Evolutionary conservation across 371 early-diverging fungal genomes (phyloP).

Genomic region (Mortierella sp.): DNA sequence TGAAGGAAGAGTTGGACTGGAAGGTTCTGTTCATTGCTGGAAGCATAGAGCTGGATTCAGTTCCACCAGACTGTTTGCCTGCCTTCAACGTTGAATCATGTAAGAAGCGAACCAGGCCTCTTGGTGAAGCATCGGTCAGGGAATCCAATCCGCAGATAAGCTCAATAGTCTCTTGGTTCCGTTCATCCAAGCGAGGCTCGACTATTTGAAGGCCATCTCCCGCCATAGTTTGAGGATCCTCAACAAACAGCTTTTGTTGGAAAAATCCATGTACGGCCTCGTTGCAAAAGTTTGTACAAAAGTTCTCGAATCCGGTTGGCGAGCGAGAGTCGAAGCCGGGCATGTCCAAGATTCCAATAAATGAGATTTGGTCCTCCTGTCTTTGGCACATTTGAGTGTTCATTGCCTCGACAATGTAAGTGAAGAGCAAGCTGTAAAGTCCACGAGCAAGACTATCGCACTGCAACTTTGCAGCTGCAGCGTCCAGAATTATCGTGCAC

Average conservation of each 20-base stretch:
- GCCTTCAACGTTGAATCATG: slow-evolving; percentile 52
- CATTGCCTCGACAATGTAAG: slow-evolving; percentile 91
- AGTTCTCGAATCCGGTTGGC: slow-evolving; percentile 78
- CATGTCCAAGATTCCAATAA: slow-evolving; percentile 81
- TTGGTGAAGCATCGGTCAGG: slow-evolving; percentile 68
- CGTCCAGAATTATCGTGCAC: slow-evolving; percentile 88
- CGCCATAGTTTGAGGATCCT: slow-evolving; percentile 60
- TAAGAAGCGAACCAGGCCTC: slow-evolving; percentile 52
- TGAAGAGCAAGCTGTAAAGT: slow-evolving; percentile 87
- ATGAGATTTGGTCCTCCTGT: slow-evolving; percentile 74
- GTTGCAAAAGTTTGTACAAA: slow-evolving; percentile 85
- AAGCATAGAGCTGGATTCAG: slow-evolving; percentile 53
- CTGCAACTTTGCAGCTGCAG: slow-evolving; percentile 79
- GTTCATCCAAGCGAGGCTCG: slow-evolving; percentile 58
- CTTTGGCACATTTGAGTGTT: slow-evolving; percentile 82
- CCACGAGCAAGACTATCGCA: slow-evolving; percentile 83
- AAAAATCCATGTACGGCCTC: slow-evolving; percentile 84
- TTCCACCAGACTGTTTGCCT: slow-evolving; percentile 46
- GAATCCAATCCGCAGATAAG: slow-evolving; percentile 75
- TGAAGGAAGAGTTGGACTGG: slow-evolving; percentile 64
- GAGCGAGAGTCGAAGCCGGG: slow-evolving; percentile 73
- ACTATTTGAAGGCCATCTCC: slow-evolving; percentile 69
- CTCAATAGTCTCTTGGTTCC: slow-evolving; percentile 40
- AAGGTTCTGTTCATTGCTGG: slow-evolving; percentile 66
- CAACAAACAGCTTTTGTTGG: slow-evolving; percentile 76